Base-by-base conservation (phyloP, 345 rosid species). In the Anacardium occidentale region DNA sequence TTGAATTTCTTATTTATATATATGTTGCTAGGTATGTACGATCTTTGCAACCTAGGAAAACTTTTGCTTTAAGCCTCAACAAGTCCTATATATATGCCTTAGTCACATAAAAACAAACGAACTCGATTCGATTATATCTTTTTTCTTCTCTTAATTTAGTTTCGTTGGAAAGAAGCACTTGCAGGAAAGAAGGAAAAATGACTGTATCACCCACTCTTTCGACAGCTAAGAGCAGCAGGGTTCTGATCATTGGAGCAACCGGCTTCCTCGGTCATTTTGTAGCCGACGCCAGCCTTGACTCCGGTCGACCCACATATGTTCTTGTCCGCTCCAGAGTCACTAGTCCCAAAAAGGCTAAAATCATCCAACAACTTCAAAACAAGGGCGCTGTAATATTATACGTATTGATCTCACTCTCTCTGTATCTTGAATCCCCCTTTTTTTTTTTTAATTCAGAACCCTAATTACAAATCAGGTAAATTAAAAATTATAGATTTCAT, bases 261-360 rank as follows among this genome's bases (percentile, higher is more conserved):
- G 95, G 95, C 9, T 83, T 88, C 62, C 88, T 90, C 22, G 95
- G 95, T 48, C 86, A 68, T 40, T 88, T 81, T 51, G 57, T 90
- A 50, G 82, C 88, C 0, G 80, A 80, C 21, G 92, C 90, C n/a
- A 85, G 92, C 83, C 69, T 88, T 9, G 75, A 71, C 20, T 58
- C 85, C 48, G 91, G 90, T 21, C 83, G 83, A 18, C 80, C 84
- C n/a, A 88, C 92, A 2, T 86, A 82, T 57, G 24, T 88, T 66
- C 84, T 90, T 24, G 74, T 82, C 64, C 79, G 87, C 57, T 70
- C 89, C 5, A 61, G 62, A 50, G 59, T 62, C 7, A 37, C 63
- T 24, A 14, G 64, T 78, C 75, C 76, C 48, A 42, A 74, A 0
- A 86, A 73, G 74, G 77, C 76, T 59, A 79, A 73, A 71, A 32